Evolutionary conservation across 768 basidiomycete species (phyloP).

Genomic region (Tulasnella sp.): DNA sequence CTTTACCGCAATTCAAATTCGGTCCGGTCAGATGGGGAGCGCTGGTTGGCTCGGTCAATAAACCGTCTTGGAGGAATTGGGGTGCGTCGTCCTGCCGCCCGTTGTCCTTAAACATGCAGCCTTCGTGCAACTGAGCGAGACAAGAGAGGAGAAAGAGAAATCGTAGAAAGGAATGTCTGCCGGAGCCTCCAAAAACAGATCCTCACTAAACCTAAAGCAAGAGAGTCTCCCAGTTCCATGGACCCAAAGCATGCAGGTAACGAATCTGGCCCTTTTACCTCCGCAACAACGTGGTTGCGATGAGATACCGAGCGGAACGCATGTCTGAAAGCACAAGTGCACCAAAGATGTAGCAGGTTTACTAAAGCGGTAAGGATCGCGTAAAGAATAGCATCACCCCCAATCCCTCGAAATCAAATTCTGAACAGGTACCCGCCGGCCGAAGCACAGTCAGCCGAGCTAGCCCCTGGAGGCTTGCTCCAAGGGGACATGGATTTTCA

Average conservation of each 20-base stretch:
- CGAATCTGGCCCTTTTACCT: too few species aligned
- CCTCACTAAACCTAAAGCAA: background rate
- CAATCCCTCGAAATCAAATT: background rate
- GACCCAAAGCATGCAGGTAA: background rate
- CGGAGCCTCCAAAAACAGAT: background rate
- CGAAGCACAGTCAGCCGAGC: background rate
- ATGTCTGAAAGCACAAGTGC: background rate
- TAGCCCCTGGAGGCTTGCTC: background rate
- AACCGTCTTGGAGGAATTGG: background rate
- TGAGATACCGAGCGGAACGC: background rate
- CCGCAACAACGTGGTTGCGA: background rate
- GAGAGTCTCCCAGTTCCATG: background rate
- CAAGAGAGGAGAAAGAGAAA: background rate
- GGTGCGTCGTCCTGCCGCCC: background rate
- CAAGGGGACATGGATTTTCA: background rate
- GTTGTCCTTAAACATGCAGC: background rate
- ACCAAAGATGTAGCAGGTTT: background rate
- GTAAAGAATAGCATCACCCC: background rate
- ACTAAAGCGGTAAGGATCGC: background rate
- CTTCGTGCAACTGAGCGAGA: background rate
- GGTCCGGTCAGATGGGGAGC: background rate
- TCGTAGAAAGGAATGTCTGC: background rate
- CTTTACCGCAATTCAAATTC: background rate
- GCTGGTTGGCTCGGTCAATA: background rate
- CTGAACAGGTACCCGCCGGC: background rate